phyloP scores from a whole-genome alignment of 2,329 filamentous ascomycete genomes.

The Aspergillus fructus region DNA sequence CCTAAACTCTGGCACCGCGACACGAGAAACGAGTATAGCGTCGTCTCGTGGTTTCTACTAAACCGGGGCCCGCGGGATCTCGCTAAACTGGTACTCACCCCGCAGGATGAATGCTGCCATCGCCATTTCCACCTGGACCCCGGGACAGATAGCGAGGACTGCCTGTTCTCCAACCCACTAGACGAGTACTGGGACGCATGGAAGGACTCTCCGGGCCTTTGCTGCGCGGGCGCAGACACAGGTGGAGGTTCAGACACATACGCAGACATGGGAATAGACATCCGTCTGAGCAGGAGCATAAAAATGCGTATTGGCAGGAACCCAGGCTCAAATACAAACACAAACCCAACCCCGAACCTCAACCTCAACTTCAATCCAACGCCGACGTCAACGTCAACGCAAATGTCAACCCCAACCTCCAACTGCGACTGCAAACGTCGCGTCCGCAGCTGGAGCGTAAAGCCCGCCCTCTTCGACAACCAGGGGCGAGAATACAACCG shows the following conservation, averaged over 20 bases:
- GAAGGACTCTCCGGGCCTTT: slow-evolving; percentile 23
- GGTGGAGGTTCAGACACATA: neutral
- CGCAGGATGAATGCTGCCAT: slow-evolving; percentile 27
- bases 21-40: slow-evolving; percentile 25
- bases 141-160: slow-evolving; percentile 12
- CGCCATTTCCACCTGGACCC: slow-evolving; percentile 8
- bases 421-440: slow-evolving; percentile 26
- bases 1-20: slow-evolving; percentile 28
- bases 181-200: slow-evolving; percentile 30
- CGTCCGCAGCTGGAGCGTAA: slow-evolving; percentile 29
- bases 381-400: neutral
- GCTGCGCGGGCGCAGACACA: slow-evolving; percentile 2
- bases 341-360: neutral
- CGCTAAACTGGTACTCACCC: slow-evolving; percentile 25
- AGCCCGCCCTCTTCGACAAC: slow-evolving; percentile 29
- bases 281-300: neutral
- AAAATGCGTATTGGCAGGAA: too few relatives aligned
- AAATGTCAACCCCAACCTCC: neutral
- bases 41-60: slow-evolving; percentile 30
- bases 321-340: neutral
- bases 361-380: neutral
- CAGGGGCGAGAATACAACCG: slow-evolving; percentile 25
- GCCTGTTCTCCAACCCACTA: slow-evolving; percentile 25
- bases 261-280: neutral
- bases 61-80: slow-evolving; percentile 25